These are phyloP conservation scores for Aaosphaeria arxii DNA, from an alignment of 2,329 filamentous ascomycete species.

Conservation along the genomic window DNA sequence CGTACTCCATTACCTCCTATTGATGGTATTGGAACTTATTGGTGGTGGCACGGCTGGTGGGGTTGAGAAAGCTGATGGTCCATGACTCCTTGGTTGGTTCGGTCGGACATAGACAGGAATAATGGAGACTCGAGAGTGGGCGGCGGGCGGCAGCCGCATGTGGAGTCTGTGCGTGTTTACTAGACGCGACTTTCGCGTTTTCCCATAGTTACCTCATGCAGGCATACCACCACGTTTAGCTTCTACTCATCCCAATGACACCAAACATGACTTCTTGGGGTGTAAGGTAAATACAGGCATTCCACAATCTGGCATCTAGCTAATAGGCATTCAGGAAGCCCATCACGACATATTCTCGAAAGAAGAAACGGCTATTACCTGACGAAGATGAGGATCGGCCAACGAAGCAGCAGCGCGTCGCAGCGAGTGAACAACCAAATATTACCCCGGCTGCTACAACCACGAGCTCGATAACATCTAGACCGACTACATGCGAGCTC, in stretches of 20 bases:
- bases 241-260: not conserved
- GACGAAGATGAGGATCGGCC: conserved; percentile 28
- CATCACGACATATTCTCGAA: conserved; percentile 36
- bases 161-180: too few relatives aligned
- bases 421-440: conserved; percentile 5
- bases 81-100: too few relatives aligned
- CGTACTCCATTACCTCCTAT: too few relatives aligned
- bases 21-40: too few relatives aligned
- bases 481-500: conserved; percentile 7
- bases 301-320: not conserved
- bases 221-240: too few relatives aligned
- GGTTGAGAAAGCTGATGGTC: too few relatives aligned
- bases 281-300: conserved; percentile 17
- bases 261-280: conserved; percentile 18
- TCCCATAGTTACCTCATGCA: too few relatives aligned
- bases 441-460: not conserved
- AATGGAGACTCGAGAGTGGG: too few relatives aligned
- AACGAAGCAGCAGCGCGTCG: conserved; percentile 37
- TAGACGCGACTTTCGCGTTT: too few relatives aligned
- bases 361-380: conserved; percentile 20
- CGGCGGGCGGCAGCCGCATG: too few relatives aligned
- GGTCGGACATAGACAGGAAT: too few relatives aligned
- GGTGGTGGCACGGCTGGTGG: too few relatives aligned
- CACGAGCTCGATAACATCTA: not conserved
- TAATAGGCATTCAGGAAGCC: conserved; percentile 24